Evolutionary conservation across 108 stramenopile genomes (phyloP), one percentile per base, ranked within the genome.

Genomic region (Pseudonitzschia delicatissima): DNA sequence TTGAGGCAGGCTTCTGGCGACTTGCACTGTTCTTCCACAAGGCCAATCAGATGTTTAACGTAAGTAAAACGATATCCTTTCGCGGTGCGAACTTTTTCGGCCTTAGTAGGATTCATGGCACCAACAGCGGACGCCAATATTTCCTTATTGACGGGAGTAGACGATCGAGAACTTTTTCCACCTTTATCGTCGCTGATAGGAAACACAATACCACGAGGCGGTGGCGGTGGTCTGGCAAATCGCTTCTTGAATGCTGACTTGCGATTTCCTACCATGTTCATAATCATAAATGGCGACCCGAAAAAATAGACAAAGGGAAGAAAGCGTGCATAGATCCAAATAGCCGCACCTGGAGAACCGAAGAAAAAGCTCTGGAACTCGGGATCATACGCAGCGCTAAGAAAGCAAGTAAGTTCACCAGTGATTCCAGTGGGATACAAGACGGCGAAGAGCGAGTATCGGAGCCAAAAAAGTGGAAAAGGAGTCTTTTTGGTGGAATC

Each of bases 371-470:
- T 36, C 55, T 36, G 53, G 50, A 91, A 90, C 6, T 45, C 63
- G 9, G 66, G 60, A 66, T 84, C 83, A 45, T 77, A 81, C 32
- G 85, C 80, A n/a, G 89, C 82, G 21, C 64, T 62, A 64, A 87
- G 66, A 64, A 90, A 92, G 58, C 92, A 88, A 39, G 87, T 73
- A 18, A 95, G 50, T 69, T 98, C 97, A 33, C 97, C 97, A 0
- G 85, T 72, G 77, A 98, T 98, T 32, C 97, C 97, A 12, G 93
- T 93, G 20, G 97, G 96, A 76, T 98, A 98, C 15, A 98, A 80
- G 25, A 97, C 66, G 57, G 88, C 88, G 74, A 98, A 98, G 31
- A 96, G 77, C 36, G 95, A 94, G 78, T 99, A 99, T 11, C 98
- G 88, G 21, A 97, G 81, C 92, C 90, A 99, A 69, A 98, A 97